Evolutionary conservation across 306 rosid species (phyloP).

Genomic region (Arachis hypogaea): DNA sequence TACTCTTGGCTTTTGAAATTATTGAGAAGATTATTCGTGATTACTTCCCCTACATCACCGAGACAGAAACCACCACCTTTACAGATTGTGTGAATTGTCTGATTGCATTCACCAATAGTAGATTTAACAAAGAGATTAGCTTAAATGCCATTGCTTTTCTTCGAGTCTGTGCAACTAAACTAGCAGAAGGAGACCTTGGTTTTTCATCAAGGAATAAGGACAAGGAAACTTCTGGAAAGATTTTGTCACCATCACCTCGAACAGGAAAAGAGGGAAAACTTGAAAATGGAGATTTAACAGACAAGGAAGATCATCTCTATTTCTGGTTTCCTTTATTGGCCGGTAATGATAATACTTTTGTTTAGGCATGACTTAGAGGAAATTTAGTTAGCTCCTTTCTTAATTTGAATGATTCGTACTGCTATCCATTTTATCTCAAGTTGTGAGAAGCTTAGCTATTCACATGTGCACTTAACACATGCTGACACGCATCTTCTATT

Average conservation of each 20-base stretch:
- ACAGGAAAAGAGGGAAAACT: constrained; percentile 76
- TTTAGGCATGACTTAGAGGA: constrained; percentile 26
- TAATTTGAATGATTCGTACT: constrained; percentile 22
- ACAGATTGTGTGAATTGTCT: constrained; percentile 99
- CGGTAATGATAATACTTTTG: constrained; percentile 58
- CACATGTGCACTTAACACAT: constrained; percentile 2
- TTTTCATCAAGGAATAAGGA: constrained; percentile 73
- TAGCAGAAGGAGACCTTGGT: constrained; percentile 91
- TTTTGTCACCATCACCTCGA: constrained; percentile 64
- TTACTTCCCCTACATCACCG: constrained; percentile 92
- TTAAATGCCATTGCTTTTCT: constrained; percentile 95
- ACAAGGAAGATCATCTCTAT: constrained; percentile 91
- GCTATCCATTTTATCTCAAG: constrained; percentile 23
- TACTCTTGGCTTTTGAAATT: constrained; percentile 95
- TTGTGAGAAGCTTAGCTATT: constrained; percentile 25
- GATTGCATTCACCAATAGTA: constrained; percentile 95
- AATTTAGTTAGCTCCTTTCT: constrained; percentile 19
- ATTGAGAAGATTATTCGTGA: constrained; percentile 96
- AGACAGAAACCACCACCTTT: constrained; percentile 98
- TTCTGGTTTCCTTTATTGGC: constrained; percentile 99
- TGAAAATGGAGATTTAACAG: constrained; percentile 69
- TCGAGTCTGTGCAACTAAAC: constrained; percentile 94
- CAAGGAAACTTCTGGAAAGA: constrained; percentile 68
- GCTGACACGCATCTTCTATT: constrained; percentile 20
- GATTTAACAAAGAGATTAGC: constrained; percentile 94